Evolutionary conservation across 768 basidiomycete species (phyloP).

Genomic region (Terana coerulea): DNA sequence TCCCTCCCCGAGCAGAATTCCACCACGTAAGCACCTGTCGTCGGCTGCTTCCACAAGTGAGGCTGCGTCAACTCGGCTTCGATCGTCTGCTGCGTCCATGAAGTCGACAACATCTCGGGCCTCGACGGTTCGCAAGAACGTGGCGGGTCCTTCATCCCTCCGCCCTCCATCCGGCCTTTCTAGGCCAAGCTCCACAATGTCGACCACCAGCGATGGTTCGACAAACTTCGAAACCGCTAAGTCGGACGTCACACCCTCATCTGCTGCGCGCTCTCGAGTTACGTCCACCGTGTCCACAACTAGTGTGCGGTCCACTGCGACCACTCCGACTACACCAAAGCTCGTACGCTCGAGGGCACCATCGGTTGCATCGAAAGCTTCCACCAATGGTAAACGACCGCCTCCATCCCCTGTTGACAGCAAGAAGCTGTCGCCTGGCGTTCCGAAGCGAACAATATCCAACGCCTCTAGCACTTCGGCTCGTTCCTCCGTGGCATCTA

Average conservation of each 20-base stretch:
- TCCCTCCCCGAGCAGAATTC: neutral
- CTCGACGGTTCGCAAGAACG: conserved; percentile 35
- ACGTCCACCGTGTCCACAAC: conserved; percentile 29
- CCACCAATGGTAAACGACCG: conserved; percentile 15
- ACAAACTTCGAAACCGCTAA: conserved; percentile 45
- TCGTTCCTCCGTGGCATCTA: conserved; percentile 13
- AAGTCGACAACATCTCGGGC: conserved; percentile 33
- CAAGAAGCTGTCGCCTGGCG: conserved; percentile 10
- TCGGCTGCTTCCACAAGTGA: conserved; percentile 6
- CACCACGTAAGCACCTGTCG: neutral
- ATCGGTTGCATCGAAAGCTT: conserved; percentile 21
- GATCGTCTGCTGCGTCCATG: conserved; percentile 31
- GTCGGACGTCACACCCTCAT: conserved; percentile 31
- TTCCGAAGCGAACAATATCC: conserved; percentile 23
- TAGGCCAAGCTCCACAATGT: conserved; percentile 20
- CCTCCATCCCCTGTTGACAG: conserved; percentile 18
- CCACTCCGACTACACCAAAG: conserved; percentile 19
- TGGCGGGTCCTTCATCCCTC: conserved; percentile 21
- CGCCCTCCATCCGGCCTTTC: conserved; percentile 26
- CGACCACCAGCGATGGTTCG: conserved; percentile 33
- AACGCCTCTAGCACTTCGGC: conserved; percentile 27
- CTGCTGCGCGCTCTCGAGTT: conserved; percentile 28
- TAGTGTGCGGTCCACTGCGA: conserved; percentile 27
- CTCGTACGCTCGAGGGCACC: conserved; percentile 19
- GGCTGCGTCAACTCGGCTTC: conserved; percentile 14